Evolutionary conservation across 2,329 filamentous ascomycete species (phyloP).

Genomic region (Neodidymelliopsis sp.): DNA sequence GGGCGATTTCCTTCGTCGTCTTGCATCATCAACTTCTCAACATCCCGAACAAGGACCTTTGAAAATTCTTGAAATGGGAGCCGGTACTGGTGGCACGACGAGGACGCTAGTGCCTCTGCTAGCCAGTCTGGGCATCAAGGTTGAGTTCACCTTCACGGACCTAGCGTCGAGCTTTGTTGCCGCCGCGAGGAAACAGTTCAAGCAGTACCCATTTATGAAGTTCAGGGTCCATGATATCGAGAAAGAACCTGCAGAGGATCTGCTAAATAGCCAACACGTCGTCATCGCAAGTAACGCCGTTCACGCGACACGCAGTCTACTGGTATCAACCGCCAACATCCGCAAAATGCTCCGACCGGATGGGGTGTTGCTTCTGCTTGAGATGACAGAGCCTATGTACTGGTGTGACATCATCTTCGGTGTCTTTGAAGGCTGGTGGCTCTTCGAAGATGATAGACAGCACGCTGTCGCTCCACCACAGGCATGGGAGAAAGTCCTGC

Average conservation of each 20-base stretch:
- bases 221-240: slow-evolving; percentile 46
- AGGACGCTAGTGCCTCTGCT: slow-evolving; percentile 39
- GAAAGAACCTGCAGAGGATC: slow-evolving; percentile 23
- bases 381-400: slow-evolving; percentile 21
- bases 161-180: slow-evolving; percentile 48
- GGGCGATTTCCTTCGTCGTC: slow-evolving; percentile 20
- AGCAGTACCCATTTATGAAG: slow-evolving; percentile 40
- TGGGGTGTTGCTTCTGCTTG: slow-evolving; percentile 22
- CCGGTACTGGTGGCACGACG: slow-evolving; percentile 51
- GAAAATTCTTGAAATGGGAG: slow-evolving; percentile 50
- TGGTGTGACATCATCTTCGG: slow-evolving; percentile 33
- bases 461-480: slow-evolving; percentile 12
- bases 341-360: slow-evolving; percentile 14
- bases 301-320: slow-evolving; percentile 25
- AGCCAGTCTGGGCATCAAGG: slow-evolving; percentile 29
- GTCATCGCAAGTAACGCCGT: slow-evolving; percentile 27
- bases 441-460: slow-evolving; percentile 18
- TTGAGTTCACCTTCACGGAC: slow-evolving; percentile 54
- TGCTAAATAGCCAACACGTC: slow-evolving; percentile 17
- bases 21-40: not conserved
- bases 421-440: slow-evolving; percentile 35
- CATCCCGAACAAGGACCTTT: slow-evolving; percentile 15
- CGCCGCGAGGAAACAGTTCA: slow-evolving; percentile 43
- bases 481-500: slow-evolving; percentile 17
- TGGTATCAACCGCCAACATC: slow-evolving; percentile 14